A percentile compares a stretch with the other conserved stretches of the same genome.
Evolutionary conservation across 2,329 filamentous ascomycete genomes (phyloP).

Genomic region (Grosmannia huntii): DNA sequence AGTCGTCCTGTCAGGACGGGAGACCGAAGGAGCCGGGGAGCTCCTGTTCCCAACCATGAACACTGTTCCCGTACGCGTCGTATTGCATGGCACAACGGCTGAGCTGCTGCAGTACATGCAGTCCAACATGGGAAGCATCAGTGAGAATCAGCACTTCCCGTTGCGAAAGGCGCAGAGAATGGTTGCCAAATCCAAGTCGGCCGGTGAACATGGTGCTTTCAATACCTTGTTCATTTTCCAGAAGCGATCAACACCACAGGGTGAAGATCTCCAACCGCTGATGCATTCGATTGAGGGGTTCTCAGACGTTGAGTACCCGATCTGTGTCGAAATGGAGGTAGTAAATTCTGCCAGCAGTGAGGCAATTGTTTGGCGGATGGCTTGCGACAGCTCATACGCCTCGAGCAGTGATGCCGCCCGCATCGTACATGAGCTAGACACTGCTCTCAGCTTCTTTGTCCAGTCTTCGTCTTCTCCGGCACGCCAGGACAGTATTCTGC

Average conservation of each 20-base stretch:
- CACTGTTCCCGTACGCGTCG: constrained; percentile 61
- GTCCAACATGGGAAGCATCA: constrained; percentile 49
- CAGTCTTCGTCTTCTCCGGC: constrained; percentile 27
- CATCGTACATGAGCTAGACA: constrained; percentile 48
- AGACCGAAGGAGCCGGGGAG: constrained; percentile 52
- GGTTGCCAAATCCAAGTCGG: constrained; percentile 17
- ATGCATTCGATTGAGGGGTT: constrained; percentile 50
- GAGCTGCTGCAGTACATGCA: constrained; percentile 65
- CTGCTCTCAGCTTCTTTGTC: constrained; percentile 44
- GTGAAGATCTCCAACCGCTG: constrained; percentile 21
- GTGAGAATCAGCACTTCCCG: constrained; percentile 65
- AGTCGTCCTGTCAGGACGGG: constrained; percentile 72
- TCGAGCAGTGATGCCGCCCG: constrained; percentile 28
- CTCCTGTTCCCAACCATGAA: constrained; percentile 88
- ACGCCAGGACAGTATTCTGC: constrained; percentile 26
- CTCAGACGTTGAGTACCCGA: constrained; percentile 65
- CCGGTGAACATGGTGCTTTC: constrained; percentile 29
- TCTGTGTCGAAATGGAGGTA: constrained; percentile 71
- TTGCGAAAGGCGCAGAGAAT: constrained; percentile 54
- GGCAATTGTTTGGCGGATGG: constrained; percentile 48
- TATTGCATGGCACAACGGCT: constrained; percentile 54
- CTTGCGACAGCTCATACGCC: constrained; percentile 48
- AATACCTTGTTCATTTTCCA: constrained; percentile 46
- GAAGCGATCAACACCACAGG: constrained; percentile 15
- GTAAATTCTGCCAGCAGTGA: constrained; percentile 19